A percentile compares a stretch with the other conserved stretches of the same genome.
Evolutionary conservation across 2,329 filamentous ascomycete genomes (phyloP).

Genomic region (Pseudogymnoascus destructans): DNA sequence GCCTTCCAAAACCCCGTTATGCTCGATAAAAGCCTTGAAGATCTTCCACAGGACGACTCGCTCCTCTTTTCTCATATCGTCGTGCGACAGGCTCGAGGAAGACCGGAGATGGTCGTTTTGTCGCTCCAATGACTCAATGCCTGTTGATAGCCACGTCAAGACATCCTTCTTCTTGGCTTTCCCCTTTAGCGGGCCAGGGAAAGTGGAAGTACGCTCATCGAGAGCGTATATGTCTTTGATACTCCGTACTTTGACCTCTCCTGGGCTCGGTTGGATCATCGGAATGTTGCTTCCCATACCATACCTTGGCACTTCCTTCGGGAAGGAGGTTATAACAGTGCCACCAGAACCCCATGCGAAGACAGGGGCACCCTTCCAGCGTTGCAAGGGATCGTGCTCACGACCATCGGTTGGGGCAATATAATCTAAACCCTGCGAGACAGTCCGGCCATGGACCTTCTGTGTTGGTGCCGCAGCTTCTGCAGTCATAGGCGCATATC

Average conservation of each 20-base stretch:
- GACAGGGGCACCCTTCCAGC: slow-evolving; percentile 83
- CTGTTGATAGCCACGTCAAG: slow-evolving; percentile 62
- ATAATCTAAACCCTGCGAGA: slow-evolving; percentile 43
- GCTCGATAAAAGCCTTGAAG: slow-evolving; percentile 65
- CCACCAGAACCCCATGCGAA: slow-evolving; percentile 85
- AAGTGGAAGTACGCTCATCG: slow-evolving; percentile 60
- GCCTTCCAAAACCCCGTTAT: slow-evolving; percentile 72
- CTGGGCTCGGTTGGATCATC: slow-evolving; percentile 68
- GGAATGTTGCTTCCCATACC: slow-evolving; percentile 54
- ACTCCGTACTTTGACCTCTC: slow-evolving; percentile 66
- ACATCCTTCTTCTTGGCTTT: slow-evolving; percentile 96
- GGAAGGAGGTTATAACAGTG: slow-evolving; percentile 69
- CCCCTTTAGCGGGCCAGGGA: slow-evolving; percentile 77
- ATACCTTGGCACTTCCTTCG: slow-evolving; percentile 78
- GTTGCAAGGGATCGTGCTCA: slow-evolving; percentile 63
- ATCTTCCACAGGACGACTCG: slow-evolving; percentile 80
- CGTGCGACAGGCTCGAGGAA: slow-evolving; percentile 39
- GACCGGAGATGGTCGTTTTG: slow-evolving; percentile 29
- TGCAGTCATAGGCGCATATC: slow-evolving; percentile 11
- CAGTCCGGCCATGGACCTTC: slow-evolving; percentile 33
- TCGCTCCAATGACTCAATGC: slow-evolving; percentile 62
- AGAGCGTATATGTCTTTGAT: slow-evolving; percentile 62
- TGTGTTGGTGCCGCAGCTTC: slow-evolving; percentile 12
- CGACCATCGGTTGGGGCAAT: slow-evolving; percentile 51
- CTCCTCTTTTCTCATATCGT: slow-evolving; percentile 63